phyloP scores from a whole-genome alignment of 192 early-diverging fungal genomes.

The Coemansia guatemalensis region DNA sequence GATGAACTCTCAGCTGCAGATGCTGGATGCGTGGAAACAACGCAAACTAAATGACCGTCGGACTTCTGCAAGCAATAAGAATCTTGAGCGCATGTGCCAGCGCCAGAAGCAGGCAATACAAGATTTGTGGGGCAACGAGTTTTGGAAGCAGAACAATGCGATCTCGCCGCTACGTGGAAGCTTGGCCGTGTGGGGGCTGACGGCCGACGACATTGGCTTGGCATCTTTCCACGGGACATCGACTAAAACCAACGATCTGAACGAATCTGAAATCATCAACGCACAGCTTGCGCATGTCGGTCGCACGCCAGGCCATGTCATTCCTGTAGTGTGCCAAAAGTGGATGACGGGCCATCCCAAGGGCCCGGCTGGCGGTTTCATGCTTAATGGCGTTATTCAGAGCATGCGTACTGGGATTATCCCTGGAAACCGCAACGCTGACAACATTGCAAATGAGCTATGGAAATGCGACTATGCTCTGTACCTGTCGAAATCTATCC shows the following conservation, averaged over 20 bases:
- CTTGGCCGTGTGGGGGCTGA: constrained; percentile 79
- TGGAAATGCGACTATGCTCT: constrained; percentile 75
- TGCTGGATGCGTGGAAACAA: neutral
- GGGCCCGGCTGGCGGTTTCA: constrained; percentile 89
- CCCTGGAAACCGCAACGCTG: constrained; percentile 83
- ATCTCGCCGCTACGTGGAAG: constrained; percentile 84
- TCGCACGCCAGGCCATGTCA: constrained; percentile 73
- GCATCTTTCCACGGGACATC: constrained; percentile 92
- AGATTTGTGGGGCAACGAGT: constrained; percentile 75
- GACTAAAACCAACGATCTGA: constrained; percentile 91
- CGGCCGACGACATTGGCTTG: constrained; percentile 83
- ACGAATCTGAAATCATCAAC: constrained; percentile 84
- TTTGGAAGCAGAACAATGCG: constrained; percentile 68
- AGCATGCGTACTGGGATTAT: constrained; percentile 76
- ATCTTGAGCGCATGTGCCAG: neutral
- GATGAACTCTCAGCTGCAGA: no score
- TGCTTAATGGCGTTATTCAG: constrained; percentile 88
- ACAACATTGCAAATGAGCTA: constrained; percentile 55
- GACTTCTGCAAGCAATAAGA: neutral
- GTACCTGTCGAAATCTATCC: constrained; percentile 64
- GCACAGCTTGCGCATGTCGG: constrained; percentile 58
- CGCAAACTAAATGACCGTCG: no score
- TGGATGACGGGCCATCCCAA: constrained; percentile 89
- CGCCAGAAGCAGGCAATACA: constrained; percentile 59
- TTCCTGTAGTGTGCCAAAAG: constrained; percentile 82